Conservation (phyloP, 2,329 filamentous ascomycete species). For the Penicillium concentricum region DNA sequence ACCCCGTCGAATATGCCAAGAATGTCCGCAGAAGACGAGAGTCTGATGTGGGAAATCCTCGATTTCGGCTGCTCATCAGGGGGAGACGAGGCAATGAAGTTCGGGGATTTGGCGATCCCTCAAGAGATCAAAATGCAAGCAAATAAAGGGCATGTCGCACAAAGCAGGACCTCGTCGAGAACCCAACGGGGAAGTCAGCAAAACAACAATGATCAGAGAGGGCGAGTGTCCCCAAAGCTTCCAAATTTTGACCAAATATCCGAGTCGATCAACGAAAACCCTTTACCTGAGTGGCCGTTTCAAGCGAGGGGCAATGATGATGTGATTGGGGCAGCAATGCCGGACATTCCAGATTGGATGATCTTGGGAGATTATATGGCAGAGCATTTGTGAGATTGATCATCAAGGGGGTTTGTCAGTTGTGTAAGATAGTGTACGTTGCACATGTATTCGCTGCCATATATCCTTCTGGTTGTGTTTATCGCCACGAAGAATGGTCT, state of each 20-base stretch:
- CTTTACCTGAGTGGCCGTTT: constrained; percentile 20
- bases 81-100: not conserved
- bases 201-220: not conserved
- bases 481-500: too few species aligned
- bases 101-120: not conserved
- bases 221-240: not conserved
- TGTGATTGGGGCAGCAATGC: constrained; percentile 11
- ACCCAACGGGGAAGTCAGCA: not conserved
- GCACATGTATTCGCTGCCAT: too few species aligned
- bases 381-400: constrained; percentile 19
- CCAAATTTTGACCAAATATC: not conserved
- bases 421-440: not conserved
- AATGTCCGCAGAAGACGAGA: constrained; percentile 26
- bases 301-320: constrained; percentile 3
- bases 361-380: constrained; percentile 23
- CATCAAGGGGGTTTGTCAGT: not conserved
- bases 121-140: not conserved
- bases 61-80: constrained; percentile 21
- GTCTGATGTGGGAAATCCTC: constrained; percentile 28
- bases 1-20: constrained; percentile 25
- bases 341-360: constrained; percentile 28
- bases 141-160: not conserved
- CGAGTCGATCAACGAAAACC: not conserved
- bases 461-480: too few species aligned
- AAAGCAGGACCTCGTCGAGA: not conserved